These are phyloP conservation scores for Myriosclerotinia duriaeana DNA, from an alignment of 2,329 filamentous ascomycete species.

Conservation along the genomic window DNA sequence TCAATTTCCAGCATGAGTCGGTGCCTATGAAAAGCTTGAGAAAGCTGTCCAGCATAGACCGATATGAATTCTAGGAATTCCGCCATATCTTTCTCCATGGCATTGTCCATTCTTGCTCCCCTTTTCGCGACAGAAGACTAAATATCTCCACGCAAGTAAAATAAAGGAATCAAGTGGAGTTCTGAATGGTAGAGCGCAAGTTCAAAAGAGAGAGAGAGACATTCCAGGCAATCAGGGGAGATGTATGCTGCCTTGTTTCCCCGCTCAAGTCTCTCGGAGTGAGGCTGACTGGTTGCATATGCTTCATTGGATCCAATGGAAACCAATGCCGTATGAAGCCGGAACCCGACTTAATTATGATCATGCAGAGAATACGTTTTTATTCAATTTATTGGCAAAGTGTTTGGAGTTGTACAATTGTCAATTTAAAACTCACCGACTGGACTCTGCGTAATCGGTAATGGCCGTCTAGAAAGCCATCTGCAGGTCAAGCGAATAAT, in stretches of 20 bases:
- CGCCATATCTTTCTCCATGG: slow-evolving; percentile 15
- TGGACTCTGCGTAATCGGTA: not conserved
- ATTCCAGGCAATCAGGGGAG: not conserved
- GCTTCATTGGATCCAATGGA: slow-evolving; percentile 5
- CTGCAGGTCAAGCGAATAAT: slow-evolving; percentile 1
- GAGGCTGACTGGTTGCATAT: slow-evolving; percentile 15
- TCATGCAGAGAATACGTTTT: slow-evolving; percentile 1
- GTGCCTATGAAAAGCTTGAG: slow-evolving; percentile 30
- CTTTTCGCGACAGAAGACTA: not conserved
- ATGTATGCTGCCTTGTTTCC: not conserved
- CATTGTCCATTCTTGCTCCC: slow-evolving; percentile 26
- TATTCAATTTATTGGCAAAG: slow-evolving; percentile 3
- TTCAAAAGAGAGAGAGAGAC: not conserved
- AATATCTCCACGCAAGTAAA: not conserved
- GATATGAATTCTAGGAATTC: slow-evolving; percentile 22
- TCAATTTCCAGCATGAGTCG: slow-evolving; percentile 19
- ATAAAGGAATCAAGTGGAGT: not conserved
- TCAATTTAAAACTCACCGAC: slow-evolving; percentile 22
- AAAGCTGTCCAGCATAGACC: slow-evolving; percentile 30
- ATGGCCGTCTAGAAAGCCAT: slow-evolving; percentile 9
- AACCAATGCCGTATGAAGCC: not conserved
- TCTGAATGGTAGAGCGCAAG: not conserved
- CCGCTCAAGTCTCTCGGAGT: not conserved
- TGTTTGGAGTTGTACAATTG: slow-evolving; percentile 10
- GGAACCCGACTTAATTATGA: not conserved